These are phyloP conservation scores for Tetrapisispora taiwanensis DNA, from an alignment of 805 yeast genomes.

Conservation along the genomic window DNA sequence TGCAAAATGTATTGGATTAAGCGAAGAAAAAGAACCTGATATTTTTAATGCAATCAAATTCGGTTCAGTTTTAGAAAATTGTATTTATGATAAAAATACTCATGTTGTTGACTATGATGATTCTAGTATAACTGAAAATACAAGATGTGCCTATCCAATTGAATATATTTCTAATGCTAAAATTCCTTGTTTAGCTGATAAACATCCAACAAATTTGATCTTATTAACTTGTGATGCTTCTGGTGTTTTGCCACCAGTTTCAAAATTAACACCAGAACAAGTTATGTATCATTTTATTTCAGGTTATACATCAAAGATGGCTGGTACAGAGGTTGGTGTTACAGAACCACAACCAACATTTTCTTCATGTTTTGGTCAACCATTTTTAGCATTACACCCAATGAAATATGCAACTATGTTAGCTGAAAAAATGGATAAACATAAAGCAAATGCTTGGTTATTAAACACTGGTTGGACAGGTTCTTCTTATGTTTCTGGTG, in stretches of 20 bases:
- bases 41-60: slow-evolving; percentile 89
- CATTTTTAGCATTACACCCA: slow-evolving; percentile 95
- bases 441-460: slow-evolving; percentile 90
- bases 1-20: slow-evolving; percentile 88
- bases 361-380: slow-evolving; percentile 98
- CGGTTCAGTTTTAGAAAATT: slow-evolving; percentile 92
- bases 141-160: slow-evolving; percentile 97
- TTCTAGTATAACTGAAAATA: slow-evolving; percentile 83
- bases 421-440: slow-evolving; percentile 81
- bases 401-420: slow-evolving; percentile 95
- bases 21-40: slow-evolving; percentile 93
- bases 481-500: slow-evolving; percentile 82
- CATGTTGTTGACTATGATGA: slow-evolving; percentile 82
- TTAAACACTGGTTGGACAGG: slow-evolving; percentile 99
- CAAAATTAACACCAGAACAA: slow-evolving; percentile 85
- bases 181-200: slow-evolving; percentile 83
- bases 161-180: slow-evolving; percentile 93
- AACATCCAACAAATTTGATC: slow-evolving; percentile 87
- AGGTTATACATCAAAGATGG: slow-evolving; percentile 98
- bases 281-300: slow-evolving; percentile 98
- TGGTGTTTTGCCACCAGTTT: slow-evolving; percentile 96
- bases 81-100: slow-evolving; percentile 66
- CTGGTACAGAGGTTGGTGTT: slow-evolving; percentile 98
- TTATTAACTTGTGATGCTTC: slow-evolving; percentile 95
- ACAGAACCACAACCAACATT: slow-evolving; percentile 97